Base-by-base conservation (phyloP, 139 green algal genomes). In the Pleodorina starrii region DNA sequence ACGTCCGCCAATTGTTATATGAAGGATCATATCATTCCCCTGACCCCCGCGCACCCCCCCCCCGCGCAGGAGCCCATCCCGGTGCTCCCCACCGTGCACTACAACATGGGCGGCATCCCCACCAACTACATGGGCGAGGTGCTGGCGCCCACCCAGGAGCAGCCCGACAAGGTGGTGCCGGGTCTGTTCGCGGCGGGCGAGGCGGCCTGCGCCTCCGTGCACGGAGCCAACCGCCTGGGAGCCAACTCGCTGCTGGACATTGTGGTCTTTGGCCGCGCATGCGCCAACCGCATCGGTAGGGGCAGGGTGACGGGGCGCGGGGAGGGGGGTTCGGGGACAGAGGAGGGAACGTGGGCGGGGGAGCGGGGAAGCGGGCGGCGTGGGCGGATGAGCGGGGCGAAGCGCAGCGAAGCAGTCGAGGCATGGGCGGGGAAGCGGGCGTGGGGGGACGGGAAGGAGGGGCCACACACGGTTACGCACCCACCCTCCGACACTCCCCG, bases 41-140 rank as follows among this genome's bases (percentile, higher is more conserved):
- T 35, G 5, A 38, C 71, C 57, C 19, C 23, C 57, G 12, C 68
- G 27, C 11, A 38, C 19, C 10, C 43, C 25, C 40, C 29, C 16
- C 27, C n/a, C 23, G 42, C 29, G 29, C 92, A 97, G 95, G 97
- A 99, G 92, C 97, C 97, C 73, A 99, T 99, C 82, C 97, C 98
- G 0, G 98, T 99, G 68, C 90, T 99, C 32, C 98, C 98, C 42
- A 99, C 98, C 16, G 98, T 99, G 85, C 98, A 99, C 93, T 99
- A 99, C 95, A 99, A 99, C 94, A 99, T 99, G 98, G 98, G 98
- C 27, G 98, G 98, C 90, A 96, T 99, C 73, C 98, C 98, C 51
- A 99, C 98, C 84, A 99, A 99, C 94, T 97, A 98, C 92, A 90
- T 96, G 38, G 98, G 98, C 35, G 57, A 90, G 96, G 83, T 93